Evolutionary conservation across 306 rosid genomes (phyloP).

Genomic region (Citrullus amarus): DNA sequence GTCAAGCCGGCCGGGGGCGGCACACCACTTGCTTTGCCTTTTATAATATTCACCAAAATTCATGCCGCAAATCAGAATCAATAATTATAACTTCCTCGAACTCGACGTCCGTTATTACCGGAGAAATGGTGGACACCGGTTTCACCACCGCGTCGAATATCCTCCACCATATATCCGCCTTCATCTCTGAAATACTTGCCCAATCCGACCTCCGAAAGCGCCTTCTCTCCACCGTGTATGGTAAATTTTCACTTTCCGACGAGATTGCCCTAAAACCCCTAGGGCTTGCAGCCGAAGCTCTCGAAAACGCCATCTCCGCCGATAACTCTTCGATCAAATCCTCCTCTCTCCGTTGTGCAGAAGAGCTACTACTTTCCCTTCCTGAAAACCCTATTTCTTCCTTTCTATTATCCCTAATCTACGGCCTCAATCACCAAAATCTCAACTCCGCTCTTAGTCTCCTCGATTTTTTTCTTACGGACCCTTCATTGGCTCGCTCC

Average conservation of each 20-base stretch:
- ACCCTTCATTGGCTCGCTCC: conserved; percentile 46
- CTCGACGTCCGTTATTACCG: conserved; percentile 5
- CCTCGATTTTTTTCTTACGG: conserved; percentile 34
- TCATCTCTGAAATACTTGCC: conserved; percentile 31
- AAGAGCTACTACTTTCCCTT: conserved; percentile 50
- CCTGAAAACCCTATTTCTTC: conserved; percentile 35
- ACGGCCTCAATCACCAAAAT: conserved; percentile 30
- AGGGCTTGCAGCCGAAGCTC: conserved; percentile 39
- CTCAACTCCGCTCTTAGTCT: conserved; percentile 35
- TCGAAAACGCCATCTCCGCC: conserved; percentile 42
- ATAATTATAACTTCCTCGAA: background rate
- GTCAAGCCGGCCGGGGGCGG: conserved; percentile 10
- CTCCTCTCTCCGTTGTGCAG: conserved; percentile 48
- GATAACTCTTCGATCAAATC: conserved; percentile 24
- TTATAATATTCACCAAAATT: conserved; percentile 1
- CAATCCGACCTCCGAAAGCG: conserved; percentile 38
- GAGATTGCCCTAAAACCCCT: conserved; percentile 31
- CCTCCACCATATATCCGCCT: conserved; percentile 35
- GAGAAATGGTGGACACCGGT: conserved; percentile 20
- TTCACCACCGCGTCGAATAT: conserved; percentile 35
- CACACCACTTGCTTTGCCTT: background rate
- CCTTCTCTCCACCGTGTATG: conserved; percentile 29
- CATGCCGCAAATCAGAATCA: background rate
- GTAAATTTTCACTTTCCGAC: conserved; percentile 11
- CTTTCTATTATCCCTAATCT: conserved; percentile 49